Base-by-base conservation (phyloP, 2,329 filamentous ascomycete genomes). In the Ophiostoma ulmi region DNA sequence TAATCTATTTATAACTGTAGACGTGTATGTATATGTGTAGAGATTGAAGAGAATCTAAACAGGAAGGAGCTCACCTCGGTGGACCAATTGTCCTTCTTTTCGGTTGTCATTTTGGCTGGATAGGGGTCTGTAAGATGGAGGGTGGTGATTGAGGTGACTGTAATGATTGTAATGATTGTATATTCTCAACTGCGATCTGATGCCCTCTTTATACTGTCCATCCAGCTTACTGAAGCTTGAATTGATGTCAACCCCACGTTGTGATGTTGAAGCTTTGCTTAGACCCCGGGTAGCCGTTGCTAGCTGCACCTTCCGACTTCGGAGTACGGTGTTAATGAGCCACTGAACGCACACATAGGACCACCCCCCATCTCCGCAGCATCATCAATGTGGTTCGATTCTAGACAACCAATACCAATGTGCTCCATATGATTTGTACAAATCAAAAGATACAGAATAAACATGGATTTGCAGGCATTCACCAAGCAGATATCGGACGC, bases 51-150 rank as follows among this genome's bases (percentile, higher is more conserved):
- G 22, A 68, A 3, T 64, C 61, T 11, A 4, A 61, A 38, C 10
- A 13, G 36, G n/a, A 44, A 22, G 52, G 8, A 48, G 22, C 58
- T 7, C 73, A 79, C 81, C 78, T 82, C 79, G 1, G 80, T 78
- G 5, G 80, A 79, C 80, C 81, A 82, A 64, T 79, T 77, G 64
- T 83, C 81, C 31, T 74, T 68, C 52, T 73, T n/a, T 63, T 73
- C n/a, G 58, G 58, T 36, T 5, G 74, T 69, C 75, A 77, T 77
- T 58, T 39, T 71, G 67, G 20, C 31, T 20, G 61, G 35, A 10
- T 17, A 39, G 22, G 17, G 31, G 14, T 65, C 14, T 64, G 58
- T 36, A 35, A 20, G 36, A 14, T 20, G 7, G 26, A 63, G 26
- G 14, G 26, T 36, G 14, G 14, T 20, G 26, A 36, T 14, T 6